Conservation (phyloP, 1,284 basidiomycete species). For the Pholiota adiposa region DNA sequence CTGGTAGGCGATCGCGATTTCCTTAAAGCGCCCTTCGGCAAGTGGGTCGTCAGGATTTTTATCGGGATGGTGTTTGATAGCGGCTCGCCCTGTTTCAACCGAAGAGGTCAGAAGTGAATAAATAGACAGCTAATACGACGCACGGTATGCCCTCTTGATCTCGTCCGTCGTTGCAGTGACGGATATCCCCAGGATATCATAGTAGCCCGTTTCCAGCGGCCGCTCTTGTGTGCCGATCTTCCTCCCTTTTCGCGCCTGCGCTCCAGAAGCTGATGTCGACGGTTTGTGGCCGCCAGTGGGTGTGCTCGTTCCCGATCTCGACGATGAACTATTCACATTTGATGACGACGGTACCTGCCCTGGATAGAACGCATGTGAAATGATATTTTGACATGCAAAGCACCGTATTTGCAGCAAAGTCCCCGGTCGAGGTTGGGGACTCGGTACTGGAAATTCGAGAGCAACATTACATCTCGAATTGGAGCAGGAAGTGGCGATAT, state of each 20-base stretch:
- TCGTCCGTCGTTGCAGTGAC: constrained; percentile 82
- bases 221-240: constrained; percentile 88
- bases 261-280: constrained; percentile 17
- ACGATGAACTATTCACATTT: constrained; percentile 9
- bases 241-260: constrained; percentile 46
- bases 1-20: constrained; percentile 88
- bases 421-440: constrained; percentile 64
- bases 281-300: constrained; percentile 10
- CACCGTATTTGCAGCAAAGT: constrained; percentile 75
- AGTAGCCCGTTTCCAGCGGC: constrained; percentile 89
- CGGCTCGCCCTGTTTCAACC: constrained; percentile 74
- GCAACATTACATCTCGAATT: constrained; percentile 63
- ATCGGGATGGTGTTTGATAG: constrained; percentile 92
- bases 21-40: constrained; percentile 90
- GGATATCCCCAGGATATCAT: constrained; percentile 81
- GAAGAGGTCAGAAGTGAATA: background rate
- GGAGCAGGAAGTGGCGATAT: constrained; percentile 66
- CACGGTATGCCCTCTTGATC: constrained; percentile 95
- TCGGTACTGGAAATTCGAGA: constrained; percentile 79
- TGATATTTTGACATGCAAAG: constrained; percentile 61
- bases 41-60: constrained; percentile 94
- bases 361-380: constrained; percentile 68
- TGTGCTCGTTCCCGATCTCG: constrained; percentile 10
- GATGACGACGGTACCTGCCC: constrained; percentile 52
- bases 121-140: constrained; percentile 31